These are phyloP conservation scores for Exophiala sideris DNA, from an alignment of 2,329 filamentous ascomycete species.

Conservation along the genomic window DNA sequence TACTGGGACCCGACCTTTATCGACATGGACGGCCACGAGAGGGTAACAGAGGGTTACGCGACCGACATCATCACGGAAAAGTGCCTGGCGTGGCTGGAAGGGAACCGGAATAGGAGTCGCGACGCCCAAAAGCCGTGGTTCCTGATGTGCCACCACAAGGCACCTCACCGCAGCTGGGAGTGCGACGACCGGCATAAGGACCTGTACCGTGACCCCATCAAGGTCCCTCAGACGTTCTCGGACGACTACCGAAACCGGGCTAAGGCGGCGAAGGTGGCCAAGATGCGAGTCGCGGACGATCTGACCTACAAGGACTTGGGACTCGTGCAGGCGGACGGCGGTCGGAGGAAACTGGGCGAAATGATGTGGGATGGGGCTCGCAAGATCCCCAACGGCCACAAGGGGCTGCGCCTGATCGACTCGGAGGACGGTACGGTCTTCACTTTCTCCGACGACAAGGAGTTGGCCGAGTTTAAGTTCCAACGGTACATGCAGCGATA, in stretches of 20 bases:
- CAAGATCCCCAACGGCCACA: slow-evolving; percentile 40
- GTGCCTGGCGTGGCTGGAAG: slow-evolving; percentile 41
- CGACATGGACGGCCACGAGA: slow-evolving; percentile 34
- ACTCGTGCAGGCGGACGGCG: slow-evolving; percentile 52
- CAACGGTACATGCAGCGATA: slow-evolving; percentile 58
- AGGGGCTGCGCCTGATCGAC: slow-evolving; percentile 40
- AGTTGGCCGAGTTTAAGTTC: slow-evolving; percentile 54
- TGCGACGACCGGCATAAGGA: slow-evolving; percentile 48
- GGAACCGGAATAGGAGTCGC: slow-evolving; percentile 22
- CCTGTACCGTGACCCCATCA: slow-evolving; percentile 47
- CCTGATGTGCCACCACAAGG: slow-evolving; percentile 57
- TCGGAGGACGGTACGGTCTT: slow-evolving; percentile 48
- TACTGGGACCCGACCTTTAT: slow-evolving; percentile 54
- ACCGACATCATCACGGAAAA: slow-evolving; percentile 55
- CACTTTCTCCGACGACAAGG: slow-evolving; percentile 40
- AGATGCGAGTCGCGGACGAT: slow-evolving; percentile 53
- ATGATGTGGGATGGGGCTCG: slow-evolving; percentile 33
- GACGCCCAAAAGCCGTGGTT: slow-evolving; percentile 46
- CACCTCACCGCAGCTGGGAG: slow-evolving; percentile 54
- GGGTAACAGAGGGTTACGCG: slow-evolving; percentile 43
- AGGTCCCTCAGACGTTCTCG: slow-evolving; percentile 50
- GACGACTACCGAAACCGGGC: slow-evolving; percentile 56
- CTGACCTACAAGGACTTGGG: slow-evolving; percentile 53
- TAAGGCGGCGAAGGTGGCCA: slow-evolving; percentile 48
- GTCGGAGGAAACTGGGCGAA: slow-evolving; percentile 35